These are phyloP conservation scores for Gardenia jasminoides DNA, from an alignment of 257 asterid genomes.

Conservation along the genomic window DNA sequence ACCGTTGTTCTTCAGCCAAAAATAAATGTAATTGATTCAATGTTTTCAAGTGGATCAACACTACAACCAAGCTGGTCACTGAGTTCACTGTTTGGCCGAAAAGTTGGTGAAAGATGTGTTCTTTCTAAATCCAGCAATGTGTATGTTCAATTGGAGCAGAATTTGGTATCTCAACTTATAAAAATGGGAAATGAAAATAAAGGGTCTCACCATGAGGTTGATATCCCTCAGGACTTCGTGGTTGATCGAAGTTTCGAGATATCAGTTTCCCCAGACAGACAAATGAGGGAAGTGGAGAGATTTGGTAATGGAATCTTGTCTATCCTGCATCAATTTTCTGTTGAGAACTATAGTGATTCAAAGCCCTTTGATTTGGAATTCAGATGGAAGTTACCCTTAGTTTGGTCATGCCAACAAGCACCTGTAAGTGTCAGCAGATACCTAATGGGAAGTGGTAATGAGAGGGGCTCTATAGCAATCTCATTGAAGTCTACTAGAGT, in stretches of 20 bases:
- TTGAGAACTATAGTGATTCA: conserved; percentile 51
- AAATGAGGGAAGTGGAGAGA: conserved; percentile 50
- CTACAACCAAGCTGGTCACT: conserved; percentile 84
- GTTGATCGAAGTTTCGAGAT: conserved; percentile 54
- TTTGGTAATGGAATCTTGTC: conserved; percentile 42
- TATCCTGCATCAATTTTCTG: conserved; percentile 56
- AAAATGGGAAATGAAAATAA: conserved; percentile 25
- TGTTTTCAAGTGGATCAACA: conserved; percentile 37
- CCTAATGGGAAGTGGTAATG: conserved; percentile 94
- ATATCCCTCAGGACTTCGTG: conserved; percentile 24
- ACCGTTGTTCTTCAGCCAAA: conserved; percentile 83
- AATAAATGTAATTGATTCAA: conserved; percentile 27
- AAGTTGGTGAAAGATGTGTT: conserved; percentile 65
- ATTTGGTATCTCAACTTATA: conserved; percentile 54
- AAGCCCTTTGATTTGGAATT: conserved; percentile 74
- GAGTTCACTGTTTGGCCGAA: conserved; percentile 82
- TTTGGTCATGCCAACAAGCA: conserved; percentile 79
- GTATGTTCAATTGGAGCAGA: conserved; percentile 69
- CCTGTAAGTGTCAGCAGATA: conserved; percentile 80
- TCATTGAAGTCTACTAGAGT: conserved; percentile 54
- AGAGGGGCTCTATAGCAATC: conserved; percentile 92
- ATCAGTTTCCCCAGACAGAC: conserved; percentile 58
- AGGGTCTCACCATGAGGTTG: conserved; percentile 32
- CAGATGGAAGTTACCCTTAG: conserved; percentile 74
- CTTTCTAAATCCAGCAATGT: conserved; percentile 72